Conservation (phyloP, 208 protist genomes). For the Porcisia deanei region DNA sequence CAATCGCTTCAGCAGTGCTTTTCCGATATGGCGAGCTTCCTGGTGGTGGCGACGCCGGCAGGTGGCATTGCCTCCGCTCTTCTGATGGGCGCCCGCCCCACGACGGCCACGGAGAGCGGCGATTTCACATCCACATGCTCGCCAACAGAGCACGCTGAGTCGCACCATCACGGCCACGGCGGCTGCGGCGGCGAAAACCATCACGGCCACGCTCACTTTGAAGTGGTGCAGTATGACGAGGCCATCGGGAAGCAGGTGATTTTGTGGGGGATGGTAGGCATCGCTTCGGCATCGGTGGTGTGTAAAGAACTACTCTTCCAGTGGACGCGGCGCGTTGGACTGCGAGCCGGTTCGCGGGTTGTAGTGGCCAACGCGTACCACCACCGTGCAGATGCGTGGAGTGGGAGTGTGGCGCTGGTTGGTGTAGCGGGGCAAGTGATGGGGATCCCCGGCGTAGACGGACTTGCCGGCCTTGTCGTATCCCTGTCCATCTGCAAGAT, state of each 20-base stretch:
- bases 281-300: conserved; percentile 68
- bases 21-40: conserved; percentile 24
- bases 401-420: conserved; percentile 76
- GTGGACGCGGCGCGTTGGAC: conserved; percentile 76
- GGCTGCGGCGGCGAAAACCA: conserved; percentile 31
- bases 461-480: conserved; percentile 73
- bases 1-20: conserved; percentile 61
- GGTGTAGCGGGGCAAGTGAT: conserved; percentile 73
- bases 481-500: conserved; percentile 83
- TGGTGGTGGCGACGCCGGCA: conserved; percentile 6
- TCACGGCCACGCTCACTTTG: conserved; percentile 83
- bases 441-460: conserved; percentile 78
- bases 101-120: conserved; percentile 2
- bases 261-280: conserved; percentile 83
- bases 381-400: conserved; percentile 90
- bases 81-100: conserved; percentile 5
- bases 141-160: neutral
- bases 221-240: conserved; percentile 58
- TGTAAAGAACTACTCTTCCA: conserved; percentile 83
- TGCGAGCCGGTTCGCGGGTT: conserved; percentile 75
- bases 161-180: conserved; percentile 17
- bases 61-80: conserved; percentile 21
- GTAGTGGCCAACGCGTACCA: conserved; percentile 90
- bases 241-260: conserved; percentile 52
- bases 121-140: neutral